Percentiles rank a stretch among this genome's conserved stretches.
phyloP scores from a whole-genome alignment of 176 grass and related monocot species.

The Eremochloa ophiuroides region DNA sequence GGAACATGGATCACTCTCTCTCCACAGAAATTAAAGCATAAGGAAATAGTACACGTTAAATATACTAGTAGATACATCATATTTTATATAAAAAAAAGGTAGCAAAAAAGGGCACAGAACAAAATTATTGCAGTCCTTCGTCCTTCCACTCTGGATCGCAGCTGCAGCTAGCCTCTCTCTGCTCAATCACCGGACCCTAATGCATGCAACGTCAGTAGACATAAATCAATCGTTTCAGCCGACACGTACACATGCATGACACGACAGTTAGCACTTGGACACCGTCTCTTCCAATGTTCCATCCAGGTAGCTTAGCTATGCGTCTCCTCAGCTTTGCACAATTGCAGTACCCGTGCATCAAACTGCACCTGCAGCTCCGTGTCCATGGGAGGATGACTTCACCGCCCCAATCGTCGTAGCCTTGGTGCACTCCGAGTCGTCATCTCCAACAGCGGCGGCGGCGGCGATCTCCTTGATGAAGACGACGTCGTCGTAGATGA shows the following conservation, averaged over 20 bases:
- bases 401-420: constrained; percentile 31
- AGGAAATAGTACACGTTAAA: constrained; percentile 16
- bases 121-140: constrained; percentile 58
- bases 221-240: constrained; percentile 10
- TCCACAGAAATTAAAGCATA: constrained; percentile 8
- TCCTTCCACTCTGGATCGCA: constrained; percentile 10
- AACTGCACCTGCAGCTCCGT: constrained; percentile 36
- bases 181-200: constrained; percentile 11
- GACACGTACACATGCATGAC: neutral
- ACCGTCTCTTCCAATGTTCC: neutral
- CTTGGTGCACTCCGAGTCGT: constrained; percentile 47
- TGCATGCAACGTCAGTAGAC: constrained; percentile 39
- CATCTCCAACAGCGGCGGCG: neutral
- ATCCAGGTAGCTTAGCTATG: neutral
- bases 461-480: constrained; percentile 31
- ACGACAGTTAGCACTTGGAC: constrained; percentile 35
- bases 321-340: neutral
- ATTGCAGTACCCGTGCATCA: constrained; percentile 7
- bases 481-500: constrained; percentile 22
- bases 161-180: constrained; percentile 16
- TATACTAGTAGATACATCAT: neutral
- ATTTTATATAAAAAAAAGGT: constrained; percentile 20
- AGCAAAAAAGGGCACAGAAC: constrained; percentile 29
- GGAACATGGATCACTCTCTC: constrained; percentile 32
- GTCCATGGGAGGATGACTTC: constrained; percentile 38